Evolutionary conservation across 257 asterid genomes (phyloP), one percentile per base, ranked within the genome.

Genomic region (Ilex asprella): DNA sequence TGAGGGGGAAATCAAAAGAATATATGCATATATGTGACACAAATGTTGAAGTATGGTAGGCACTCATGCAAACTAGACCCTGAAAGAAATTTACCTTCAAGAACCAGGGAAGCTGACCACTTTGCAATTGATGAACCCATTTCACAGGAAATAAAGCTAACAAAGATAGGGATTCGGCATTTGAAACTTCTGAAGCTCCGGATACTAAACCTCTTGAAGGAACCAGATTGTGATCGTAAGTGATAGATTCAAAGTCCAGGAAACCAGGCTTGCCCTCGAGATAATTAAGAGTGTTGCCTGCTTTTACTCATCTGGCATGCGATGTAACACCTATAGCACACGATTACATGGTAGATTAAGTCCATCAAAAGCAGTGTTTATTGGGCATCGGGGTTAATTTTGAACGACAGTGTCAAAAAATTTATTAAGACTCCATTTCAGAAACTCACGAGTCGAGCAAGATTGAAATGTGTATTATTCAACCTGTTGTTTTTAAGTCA

Each of bases 241-340:
- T 72, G 67, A 91, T 79, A 27, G 87, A 79, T 67, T 83, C 85
- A 65, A 91, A 76, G 74, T 78, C 88, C 60, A 73, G 73, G 63
- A 82, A 76, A 71, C 76, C 76, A 68, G 78, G 66, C 43, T 81
- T 81, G 53, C 80, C 82, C 63, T 75, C 75, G 57, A 70, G 73
- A 65, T 74, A 68, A 61, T 82, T 67, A 29, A 62, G 39, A 66
- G 66, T 68, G 63, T 73, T 78, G 63, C 77, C 71, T 70, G 88
- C 80, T 74, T 80, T 91, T 31, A 74, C 79, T 96, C 98, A 91
- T 75, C 85, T 73, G 88, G 79, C 98, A 91, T 61, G 71, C 49
- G 55, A 21, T 21, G 27, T 1, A 21, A 1, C 27, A 21, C 27
- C 27, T 21, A 21, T 21, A 21, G 27, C 27, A 21, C 27, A 21